Evolutionary conservation across 2,329 filamentous ascomycete species (phyloP), one percentile per base, ranked within the genome.

Genomic region (Hymenoscyphus fructigenus): DNA sequence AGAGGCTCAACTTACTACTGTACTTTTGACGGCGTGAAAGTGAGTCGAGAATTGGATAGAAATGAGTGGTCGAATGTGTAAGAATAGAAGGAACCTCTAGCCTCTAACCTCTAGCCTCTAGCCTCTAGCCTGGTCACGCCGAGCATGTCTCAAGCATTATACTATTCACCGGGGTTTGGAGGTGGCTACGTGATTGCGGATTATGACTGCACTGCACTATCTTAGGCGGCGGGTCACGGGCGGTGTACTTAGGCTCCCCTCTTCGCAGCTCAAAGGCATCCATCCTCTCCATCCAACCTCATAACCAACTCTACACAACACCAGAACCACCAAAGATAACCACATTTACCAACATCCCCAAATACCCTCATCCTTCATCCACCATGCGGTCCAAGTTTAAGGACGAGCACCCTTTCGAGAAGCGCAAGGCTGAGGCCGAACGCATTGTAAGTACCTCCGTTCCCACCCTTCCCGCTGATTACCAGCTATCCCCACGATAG

Each of bases 361-460:
- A 20, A 38, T 57, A 10, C 53, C 34, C 34, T 36, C 34, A 62
- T 36, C 55, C 53, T 0, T 66, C 67, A 63, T 74, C 72, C 78
- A 78, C 78, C 77, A 97, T 97, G 93, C 91, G 93, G 79, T 96
- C 92, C 85, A 98, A 98, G 88, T 99, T 99, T 83, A 99, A 99
- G 93, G 95, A 99, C 89, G 95, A 98, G 88, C 95, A 98, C 81
- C 93, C 92, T 75, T 98, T 98, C 80, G 95, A 98, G 90, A 99
- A 99, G 92, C 93, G 95, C 84, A 97, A 98, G 92, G 95, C 95
- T 72, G 95, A 99, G 84, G 95, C 95, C 78, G 95, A 99, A 86
- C 93, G 95, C 57, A 75, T 75, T 62, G 74, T 75, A 67, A 69
- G 74, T 72, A 32, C 57, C 63, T 64, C 59, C 56, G 50, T 60